phyloP scores from a whole-genome alignment of 352 stramenopile species.

The Pythium chondricola region DNA sequence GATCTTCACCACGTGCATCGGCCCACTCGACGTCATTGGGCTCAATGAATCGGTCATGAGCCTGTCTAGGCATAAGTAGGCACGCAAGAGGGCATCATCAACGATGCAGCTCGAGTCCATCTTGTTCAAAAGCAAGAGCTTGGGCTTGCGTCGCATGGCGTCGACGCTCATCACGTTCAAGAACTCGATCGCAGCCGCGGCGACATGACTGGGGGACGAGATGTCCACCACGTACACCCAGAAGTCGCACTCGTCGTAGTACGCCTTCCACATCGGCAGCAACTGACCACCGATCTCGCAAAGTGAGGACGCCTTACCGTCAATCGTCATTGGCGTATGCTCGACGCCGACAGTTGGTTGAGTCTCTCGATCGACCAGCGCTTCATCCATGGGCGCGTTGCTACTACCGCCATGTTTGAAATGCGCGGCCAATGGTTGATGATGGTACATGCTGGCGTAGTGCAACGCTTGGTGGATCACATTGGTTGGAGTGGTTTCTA shows the following conservation, averaged over 20 bases:
- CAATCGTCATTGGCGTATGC: slow-evolving; percentile 42
- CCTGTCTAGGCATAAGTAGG: slow-evolving; percentile 48
- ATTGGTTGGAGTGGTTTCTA: background rate
- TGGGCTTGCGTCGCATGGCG: slow-evolving; percentile 49
- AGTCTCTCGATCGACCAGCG: slow-evolving; percentile 24
- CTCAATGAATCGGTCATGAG: slow-evolving; percentile 24
- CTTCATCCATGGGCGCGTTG: slow-evolving; percentile 4
- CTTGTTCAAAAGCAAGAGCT: slow-evolving; percentile 66
- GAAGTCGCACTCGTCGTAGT: slow-evolving; percentile 57
- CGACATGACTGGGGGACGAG: slow-evolving; percentile 43
- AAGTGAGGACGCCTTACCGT: slow-evolving; percentile 31
- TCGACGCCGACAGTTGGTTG: slow-evolving; percentile 64
- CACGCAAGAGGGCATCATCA: slow-evolving; percentile 39
- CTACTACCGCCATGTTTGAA: too few relatives aligned
- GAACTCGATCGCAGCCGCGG: slow-evolving; percentile 47
- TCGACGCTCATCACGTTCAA: slow-evolving; percentile 52
- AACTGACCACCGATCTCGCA: slow-evolving; percentile 62
- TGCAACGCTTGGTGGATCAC: slow-evolving; percentile 12
- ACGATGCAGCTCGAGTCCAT: slow-evolving; percentile 44
- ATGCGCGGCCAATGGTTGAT: background rate
- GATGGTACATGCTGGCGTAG: slow-evolving; percentile 8
- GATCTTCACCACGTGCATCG: slow-evolving; percentile 49
- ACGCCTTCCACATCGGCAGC: slow-evolving; percentile 66
- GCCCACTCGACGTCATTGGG: slow-evolving; percentile 18
- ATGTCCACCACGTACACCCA: slow-evolving; percentile 70